Evolutionary conservation across 345 rosid genomes (phyloP), one percentile per base, ranked within the genome.

Genomic region (Carallia pectinifolia): DNA sequence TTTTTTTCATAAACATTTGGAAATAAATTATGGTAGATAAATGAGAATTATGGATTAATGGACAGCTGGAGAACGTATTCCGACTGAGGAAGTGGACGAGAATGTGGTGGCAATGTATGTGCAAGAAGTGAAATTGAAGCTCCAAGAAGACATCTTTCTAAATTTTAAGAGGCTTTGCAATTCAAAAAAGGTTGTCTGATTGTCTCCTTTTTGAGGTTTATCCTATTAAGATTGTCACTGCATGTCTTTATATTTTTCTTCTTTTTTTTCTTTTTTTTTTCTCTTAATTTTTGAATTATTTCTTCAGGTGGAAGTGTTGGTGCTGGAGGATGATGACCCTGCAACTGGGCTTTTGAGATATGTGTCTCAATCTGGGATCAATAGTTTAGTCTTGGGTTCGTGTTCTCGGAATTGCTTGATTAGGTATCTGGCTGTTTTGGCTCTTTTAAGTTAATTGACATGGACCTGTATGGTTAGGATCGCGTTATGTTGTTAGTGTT

Each of bases 311-410:
- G 94, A 89, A 74, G 86, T 87, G 40, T 23, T 89, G 83, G 85
- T 91, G 78, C 81, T 93, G 33, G 94, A 84, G 70, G 87, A 84
- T 82, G 84, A 86, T 37, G 73, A 87, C 75, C 90, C 98, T 5
- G 89, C 92, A 3, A 59, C 66, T 61, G 92, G 86, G 10, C 92
- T 93, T 73, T 38, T 87, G 77, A 74, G 69, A 62, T 89, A 77
- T 30, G 53, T 83, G 10, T 75, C 85, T 18, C 85, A 81, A 64
- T 72, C 71, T 27, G 77, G 88, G 67, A 81, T 93, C 68, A 66
- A 71, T 63, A 72, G 81, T 82, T 83, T 90, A 76, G 91, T 90
- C 13, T 70, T 89, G 84, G 97, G 97, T 7, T 90, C 98, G 47
- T 87, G 80, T 81, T 78, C 84, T 58, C 69, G 83, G 0, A 83